These are phyloP conservation scores for Populus nigra DNA, from an alignment of 345 rosid genomes.

Conservation along the genomic window DNA sequence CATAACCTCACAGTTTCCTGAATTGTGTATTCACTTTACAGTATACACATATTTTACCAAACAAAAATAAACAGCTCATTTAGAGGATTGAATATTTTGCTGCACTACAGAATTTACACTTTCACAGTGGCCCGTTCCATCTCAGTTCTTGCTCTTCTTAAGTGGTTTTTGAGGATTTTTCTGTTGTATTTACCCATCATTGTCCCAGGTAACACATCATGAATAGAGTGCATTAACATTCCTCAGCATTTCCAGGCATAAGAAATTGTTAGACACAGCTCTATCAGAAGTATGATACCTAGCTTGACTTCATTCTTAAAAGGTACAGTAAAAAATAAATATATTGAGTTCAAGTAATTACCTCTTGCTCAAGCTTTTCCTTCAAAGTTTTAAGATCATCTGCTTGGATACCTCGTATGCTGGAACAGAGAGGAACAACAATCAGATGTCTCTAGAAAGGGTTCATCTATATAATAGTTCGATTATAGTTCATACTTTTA, in stretches of 20 bases:
- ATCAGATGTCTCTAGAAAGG: slow-evolving; percentile 8
- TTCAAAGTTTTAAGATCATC: slow-evolving; percentile 71
- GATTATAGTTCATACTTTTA: neutral
- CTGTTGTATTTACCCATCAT: neutral
- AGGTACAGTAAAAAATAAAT: neutral
- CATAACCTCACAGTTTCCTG: slow-evolving; percentile 3
- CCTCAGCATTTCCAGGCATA: neutral
- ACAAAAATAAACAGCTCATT: slow-evolving; percentile 1
- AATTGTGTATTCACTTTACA: slow-evolving; percentile 5
- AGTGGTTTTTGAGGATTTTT: neutral
- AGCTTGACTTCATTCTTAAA: neutral
- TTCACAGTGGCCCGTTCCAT: neutral
- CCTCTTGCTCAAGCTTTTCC: slow-evolving; percentile 92
- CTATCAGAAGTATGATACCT: too few relatives aligned
- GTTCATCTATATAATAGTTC: neutral
- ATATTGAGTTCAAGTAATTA: slow-evolving; percentile 19
- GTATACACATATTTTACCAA: neutral
- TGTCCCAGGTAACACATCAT: neutral
- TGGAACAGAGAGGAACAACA: slow-evolving; percentile 26
- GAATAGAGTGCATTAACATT: neutral
- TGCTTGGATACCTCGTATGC: slow-evolving; percentile 74
- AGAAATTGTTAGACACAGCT: neutral
- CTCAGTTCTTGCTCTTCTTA: neutral
- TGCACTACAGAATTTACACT: neutral
- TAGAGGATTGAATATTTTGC: neutral